These are phyloP conservation scores for Exophiala dermatitidis DNA, from an alignment of 2,329 filamentous ascomycete genomes.

Conservation along the genomic window DNA sequence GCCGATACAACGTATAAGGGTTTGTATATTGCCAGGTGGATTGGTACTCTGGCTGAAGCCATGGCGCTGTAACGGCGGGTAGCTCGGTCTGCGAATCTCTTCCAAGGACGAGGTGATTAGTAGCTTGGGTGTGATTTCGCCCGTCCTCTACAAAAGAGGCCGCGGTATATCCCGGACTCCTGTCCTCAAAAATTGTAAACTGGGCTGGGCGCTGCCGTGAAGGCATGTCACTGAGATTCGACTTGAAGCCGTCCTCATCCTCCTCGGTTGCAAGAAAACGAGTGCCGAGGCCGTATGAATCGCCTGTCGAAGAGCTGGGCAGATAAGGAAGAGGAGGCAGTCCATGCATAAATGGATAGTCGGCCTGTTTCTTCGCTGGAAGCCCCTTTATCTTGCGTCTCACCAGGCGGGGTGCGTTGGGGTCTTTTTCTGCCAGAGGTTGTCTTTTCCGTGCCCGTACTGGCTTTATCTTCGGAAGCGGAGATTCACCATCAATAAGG, in stretches of 20 bases:
- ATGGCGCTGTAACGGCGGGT: slow-evolving; percentile 12
- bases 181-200: slow-evolving; percentile 37
- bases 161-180: slow-evolving; percentile 16
- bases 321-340: slow-evolving; percentile 24
- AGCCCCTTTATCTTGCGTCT: slow-evolving; percentile 28
- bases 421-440: slow-evolving; percentile 31
- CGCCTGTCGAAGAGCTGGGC: slow-evolving; percentile 23
- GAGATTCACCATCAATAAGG: slow-evolving; percentile 41
- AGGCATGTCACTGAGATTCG: slow-evolving; percentile 29
- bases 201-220: slow-evolving; percentile 29
- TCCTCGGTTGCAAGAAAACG: slow-evolving; percentile 25
- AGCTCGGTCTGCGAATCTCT: slow-evolving; percentile 10
- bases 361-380: slow-evolving; percentile 11
- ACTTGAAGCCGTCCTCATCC: slow-evolving; percentile 32
- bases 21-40: slow-evolving; percentile 14
- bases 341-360: slow-evolving; percentile 12
- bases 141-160: slow-evolving; percentile 1
- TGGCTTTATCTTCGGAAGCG: slow-evolving; percentile 32
- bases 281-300: slow-evolving; percentile 21
- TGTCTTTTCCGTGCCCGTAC: slow-evolving; percentile 31
- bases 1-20: slow-evolving; percentile 12
- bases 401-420: slow-evolving; percentile 31
- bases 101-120: slow-evolving; percentile 6
- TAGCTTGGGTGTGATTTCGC: slow-evolving; percentile 10
- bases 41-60: slow-evolving; percentile 24